Base-by-base conservation (phyloP, 2,329 filamentous ascomycete species). In the Cordyceps pruinosa region DNA sequence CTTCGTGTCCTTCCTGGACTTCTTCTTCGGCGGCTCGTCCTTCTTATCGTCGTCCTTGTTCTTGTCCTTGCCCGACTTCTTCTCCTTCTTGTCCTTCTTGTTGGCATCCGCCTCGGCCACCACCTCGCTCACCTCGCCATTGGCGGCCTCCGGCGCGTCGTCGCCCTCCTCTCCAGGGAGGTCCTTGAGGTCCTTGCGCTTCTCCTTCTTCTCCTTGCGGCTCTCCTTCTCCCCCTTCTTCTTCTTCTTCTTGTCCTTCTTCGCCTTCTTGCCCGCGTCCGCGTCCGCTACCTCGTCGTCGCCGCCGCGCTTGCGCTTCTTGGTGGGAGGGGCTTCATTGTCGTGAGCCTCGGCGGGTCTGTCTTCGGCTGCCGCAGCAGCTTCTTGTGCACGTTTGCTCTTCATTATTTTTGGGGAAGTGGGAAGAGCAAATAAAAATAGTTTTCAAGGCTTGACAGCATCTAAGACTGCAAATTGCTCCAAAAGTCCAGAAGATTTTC, bases 201-300 rank as follows among this genome's bases (percentile, higher is more conserved):
- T 73, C 28, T 73, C 69, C 62, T 75, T 73, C 63, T 72, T 73
- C 51, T 73, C 72, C 57, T 72, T 70, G 41, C 72, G 69, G 56
- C 66, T 69, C 61, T 72, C 68, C 58, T 68, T 66, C 17, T 55
- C 52, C 55, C 64, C 62, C 54, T 66, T 66, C 58, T 73, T 69
- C 46, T 73, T 69, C 46, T 70, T 68, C 63, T 72, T 69, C 60
- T 72, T 69, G 9, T 70, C 63, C 58, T 70, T 70, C 63, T 72
- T 71, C 17, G 61, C 62, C 57, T 67, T 65, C 15, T 53, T 39
- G 57, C 63, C 61, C 53, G 65, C 65, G 46, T 59, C 61, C 53
- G 65, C 65, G 46, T 59, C 23, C n/a, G 52, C 59, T 8, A 60
- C 57, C 35, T 41, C 58, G 21, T 69, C 69, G 25, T 68, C 69